Conservation (phyloP, 495 filamentous ascomycete species). For the Hypoxylon fragiforme region DNA sequence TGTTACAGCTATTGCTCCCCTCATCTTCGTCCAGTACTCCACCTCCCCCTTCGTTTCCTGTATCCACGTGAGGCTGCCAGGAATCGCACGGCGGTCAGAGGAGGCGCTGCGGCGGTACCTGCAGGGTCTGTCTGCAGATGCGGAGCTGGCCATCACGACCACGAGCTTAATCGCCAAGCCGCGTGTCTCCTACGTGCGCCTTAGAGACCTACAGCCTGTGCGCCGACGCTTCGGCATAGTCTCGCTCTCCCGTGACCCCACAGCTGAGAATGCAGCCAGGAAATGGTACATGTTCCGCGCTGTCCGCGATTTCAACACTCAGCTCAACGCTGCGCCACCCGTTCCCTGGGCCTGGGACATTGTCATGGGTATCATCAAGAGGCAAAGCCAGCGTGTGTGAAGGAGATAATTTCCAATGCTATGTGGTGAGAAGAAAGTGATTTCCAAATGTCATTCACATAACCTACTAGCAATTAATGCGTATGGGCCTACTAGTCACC, state of each 20-base stretch:
- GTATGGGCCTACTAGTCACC: too few relatives aligned
- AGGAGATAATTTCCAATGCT: too few relatives aligned
- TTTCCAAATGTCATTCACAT: too few relatives aligned
- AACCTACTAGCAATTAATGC: too few relatives aligned
- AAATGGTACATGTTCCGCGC: conserved; percentile 45
- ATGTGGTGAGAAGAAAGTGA: too few relatives aligned
- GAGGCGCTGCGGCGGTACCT: conserved; percentile 68
- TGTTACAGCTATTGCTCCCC: conserved; percentile 62
- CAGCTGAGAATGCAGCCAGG: conserved; percentile 26
- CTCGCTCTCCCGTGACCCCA: conserved; percentile 52
- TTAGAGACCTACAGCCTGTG: conserved; percentile 54
- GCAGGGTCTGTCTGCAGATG: conserved; percentile 61
- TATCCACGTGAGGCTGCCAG: conserved; percentile 69
- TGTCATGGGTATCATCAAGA: conserved; percentile 7
- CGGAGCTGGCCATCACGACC: conserved; percentile 69
- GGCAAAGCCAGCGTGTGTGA: conserved; percentile 2
- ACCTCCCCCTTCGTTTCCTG: conserved; percentile 72
- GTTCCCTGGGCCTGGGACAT: conserved; percentile 28
- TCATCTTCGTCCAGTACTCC: conserved; percentile 66
- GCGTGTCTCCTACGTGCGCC: conserved; percentile 47
- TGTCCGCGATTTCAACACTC: conserved; percentile 41
- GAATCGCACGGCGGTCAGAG: conserved; percentile 68
- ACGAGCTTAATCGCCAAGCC: conserved; percentile 67
- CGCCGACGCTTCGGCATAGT: conserved; percentile 51
- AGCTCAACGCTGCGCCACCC: conserved; percentile 13